Evolutionary conservation across 768 basidiomycete species (phyloP).

Genomic region (Auriscalpium microsporum): DNA sequence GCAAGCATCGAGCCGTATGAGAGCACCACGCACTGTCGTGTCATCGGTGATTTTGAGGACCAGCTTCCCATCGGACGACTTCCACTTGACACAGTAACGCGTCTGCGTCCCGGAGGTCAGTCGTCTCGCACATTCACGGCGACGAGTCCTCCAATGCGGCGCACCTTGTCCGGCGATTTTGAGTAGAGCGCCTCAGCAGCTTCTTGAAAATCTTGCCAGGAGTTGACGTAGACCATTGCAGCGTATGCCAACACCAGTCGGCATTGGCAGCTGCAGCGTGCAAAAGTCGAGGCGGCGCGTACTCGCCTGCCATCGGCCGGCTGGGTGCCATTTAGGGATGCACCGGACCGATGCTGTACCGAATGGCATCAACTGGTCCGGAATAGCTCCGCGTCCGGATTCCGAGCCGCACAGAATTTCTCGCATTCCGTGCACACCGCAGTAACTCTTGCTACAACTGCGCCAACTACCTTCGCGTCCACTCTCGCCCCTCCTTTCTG

Average conservation of each 20-base stretch:
- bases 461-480: too few species aligned
- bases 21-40: slow-evolving; percentile 52
- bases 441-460: too few species aligned
- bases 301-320: neutral
- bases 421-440: too few species aligned
- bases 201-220: slow-evolving; percentile 87
- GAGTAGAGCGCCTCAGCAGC: slow-evolving; percentile 81
- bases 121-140: neutral
- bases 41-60: slow-evolving; percentile 94
- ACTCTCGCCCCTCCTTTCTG: too few species aligned
- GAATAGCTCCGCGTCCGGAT: too few species aligned
- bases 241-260: slow-evolving; percentile 12
- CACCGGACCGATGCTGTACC: neutral
- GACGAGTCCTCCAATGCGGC: slow-evolving; percentile 16
- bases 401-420: too few species aligned
- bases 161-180: slow-evolving; percentile 68
- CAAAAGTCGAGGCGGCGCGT: neutral
- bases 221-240: slow-evolving; percentile 82
- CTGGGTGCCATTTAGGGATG: too few species aligned
- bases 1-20: too few species aligned
- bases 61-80: slow-evolving; percentile 72
- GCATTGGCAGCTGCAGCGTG: slow-evolving; percentile 5
- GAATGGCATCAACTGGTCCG: neutral
- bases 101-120: slow-evolving; percentile 41
- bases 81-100: slow-evolving; percentile 91